Percentiles rank a stretch among this genome's conserved stretches.
Evolutionary conservation across 116 monocot genomes (phyloP).

Genomic region (Phalaenopsis hybrid): DNA sequence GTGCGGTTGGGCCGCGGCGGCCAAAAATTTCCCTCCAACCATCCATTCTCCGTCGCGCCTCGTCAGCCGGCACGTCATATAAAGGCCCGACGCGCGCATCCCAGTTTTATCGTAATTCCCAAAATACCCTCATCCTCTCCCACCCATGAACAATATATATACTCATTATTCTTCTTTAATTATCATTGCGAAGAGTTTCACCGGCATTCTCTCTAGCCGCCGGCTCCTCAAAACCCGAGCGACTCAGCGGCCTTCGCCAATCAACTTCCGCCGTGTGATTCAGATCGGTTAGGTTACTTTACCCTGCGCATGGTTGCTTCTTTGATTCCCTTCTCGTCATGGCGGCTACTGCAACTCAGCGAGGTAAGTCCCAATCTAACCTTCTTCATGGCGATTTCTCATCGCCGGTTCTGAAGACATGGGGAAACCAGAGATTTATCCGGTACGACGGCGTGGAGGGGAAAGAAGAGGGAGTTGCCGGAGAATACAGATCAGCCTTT

Average conservation of each 20-base stretch:
- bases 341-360: slow-evolving; percentile 5
- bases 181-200: neutral
- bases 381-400: slow-evolving; percentile 14
- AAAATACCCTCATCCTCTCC: neutral
- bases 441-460: slow-evolving; percentile 15
- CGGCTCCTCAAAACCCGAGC: neutral
- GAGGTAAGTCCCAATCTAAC: slow-evolving; percentile 3
- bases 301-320: neutral
- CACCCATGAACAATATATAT: neutral
- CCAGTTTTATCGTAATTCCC: neutral
- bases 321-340: neutral
- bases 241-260: neutral
- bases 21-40: too few relatives aligned
- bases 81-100: slow-evolving; percentile 1
- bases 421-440: slow-evolving; percentile 16
- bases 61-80: neutral
- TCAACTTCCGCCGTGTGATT: neutral
- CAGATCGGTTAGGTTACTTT: neutral
- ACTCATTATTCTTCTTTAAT: neutral
- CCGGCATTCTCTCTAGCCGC: neutral
- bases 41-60: neutral
- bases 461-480: slow-evolving; percentile 2
- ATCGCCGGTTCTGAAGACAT: slow-evolving; percentile 11
- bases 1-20: too few relatives aligned
- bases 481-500: neutral